Percentiles rank a stretch among this genome's conserved stretches.
phyloP scores from a whole-genome alignment of 1,284 basidiomycete genomes.

The Phlebopus sp. region DNA sequence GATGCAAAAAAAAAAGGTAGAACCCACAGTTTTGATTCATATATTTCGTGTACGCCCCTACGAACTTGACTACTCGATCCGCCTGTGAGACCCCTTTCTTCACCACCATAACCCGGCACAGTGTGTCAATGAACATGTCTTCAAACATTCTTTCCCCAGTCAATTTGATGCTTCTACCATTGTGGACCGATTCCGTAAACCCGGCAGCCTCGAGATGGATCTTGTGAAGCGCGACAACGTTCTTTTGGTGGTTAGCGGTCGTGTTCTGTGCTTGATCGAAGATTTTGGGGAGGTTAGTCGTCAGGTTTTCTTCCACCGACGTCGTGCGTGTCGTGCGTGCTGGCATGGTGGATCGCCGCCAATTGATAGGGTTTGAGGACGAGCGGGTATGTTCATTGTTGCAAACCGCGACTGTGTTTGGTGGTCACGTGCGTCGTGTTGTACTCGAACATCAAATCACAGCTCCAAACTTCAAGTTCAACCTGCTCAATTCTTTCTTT shows the following conservation, averaged over 20 bases:
- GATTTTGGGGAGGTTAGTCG: conserved; percentile 47
- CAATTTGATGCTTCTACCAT: conserved; percentile 54
- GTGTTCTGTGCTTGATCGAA: conserved; percentile 85
- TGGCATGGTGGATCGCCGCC: conserved; percentile 28
- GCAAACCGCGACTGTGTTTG: background rate
- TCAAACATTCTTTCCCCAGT: conserved; percentile 84
- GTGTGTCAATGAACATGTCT: conserved; percentile 67
- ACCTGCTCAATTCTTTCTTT: too few species aligned
- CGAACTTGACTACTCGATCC: conserved; percentile 84
- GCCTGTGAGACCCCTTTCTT: conserved; percentile 85
- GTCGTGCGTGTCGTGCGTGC: conserved; percentile 25
- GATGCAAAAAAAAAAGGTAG: too few species aligned
- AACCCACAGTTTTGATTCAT: conserved; percentile 73
- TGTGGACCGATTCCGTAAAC: conserved; percentile 52
- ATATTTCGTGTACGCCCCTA: conserved; percentile 80
- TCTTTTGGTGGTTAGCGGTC: conserved; percentile 88
- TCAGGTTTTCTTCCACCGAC: conserved; percentile 31
- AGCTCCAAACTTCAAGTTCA: too few species aligned
- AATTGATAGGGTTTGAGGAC: background rate
- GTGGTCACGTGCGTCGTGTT: conserved; percentile 5
- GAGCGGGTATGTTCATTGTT: background rate
- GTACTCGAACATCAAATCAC: conserved; percentile 15
- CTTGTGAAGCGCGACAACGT: conserved; percentile 84
- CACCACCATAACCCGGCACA: conserved; percentile 69
- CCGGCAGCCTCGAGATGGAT: conserved; percentile 68